Conservation (phyloP, 768 basidiomycete genomes). For the Lactarius trivialis region DNA sequence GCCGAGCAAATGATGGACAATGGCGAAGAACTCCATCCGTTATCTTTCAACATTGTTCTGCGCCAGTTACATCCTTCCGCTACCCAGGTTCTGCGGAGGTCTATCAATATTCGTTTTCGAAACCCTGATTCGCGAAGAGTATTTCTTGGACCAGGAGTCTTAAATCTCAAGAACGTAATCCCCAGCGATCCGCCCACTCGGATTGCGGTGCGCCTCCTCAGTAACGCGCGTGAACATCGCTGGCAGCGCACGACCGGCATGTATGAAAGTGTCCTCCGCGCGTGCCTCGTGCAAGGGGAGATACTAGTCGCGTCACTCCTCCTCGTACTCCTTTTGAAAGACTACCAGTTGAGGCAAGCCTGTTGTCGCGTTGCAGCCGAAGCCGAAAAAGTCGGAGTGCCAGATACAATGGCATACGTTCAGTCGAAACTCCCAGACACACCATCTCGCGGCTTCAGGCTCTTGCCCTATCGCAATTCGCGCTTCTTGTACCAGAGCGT, state of each 20-base stretch:
- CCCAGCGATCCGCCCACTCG: conserved; percentile 38
- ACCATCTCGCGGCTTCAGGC: conserved; percentile 6
- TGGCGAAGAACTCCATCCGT: conserved; percentile 43
- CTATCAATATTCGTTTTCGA: background rate
- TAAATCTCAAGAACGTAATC: conserved; percentile 32
- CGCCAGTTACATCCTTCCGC: conserved; percentile 15
- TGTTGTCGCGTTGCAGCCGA: conserved; percentile 27
- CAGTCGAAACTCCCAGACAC: conserved; percentile 24
- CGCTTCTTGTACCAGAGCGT: background rate
- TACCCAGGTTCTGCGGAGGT: conserved; percentile 11
- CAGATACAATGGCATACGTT: conserved; percentile 22
- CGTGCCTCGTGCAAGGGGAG: conserved; percentile 71
- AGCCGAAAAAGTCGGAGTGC: conserved; percentile 23
- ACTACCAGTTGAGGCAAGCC: conserved; percentile 42
- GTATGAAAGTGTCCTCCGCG: conserved; percentile 53
- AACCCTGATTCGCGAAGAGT: background rate
- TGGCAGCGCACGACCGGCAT: conserved; percentile 52
- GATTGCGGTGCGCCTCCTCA: conserved; percentile 48
- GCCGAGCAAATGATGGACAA: conserved; percentile 47
- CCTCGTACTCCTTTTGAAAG: conserved; percentile 58
- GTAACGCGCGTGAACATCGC: conserved; percentile 46
- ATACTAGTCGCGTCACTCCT: conserved; percentile 69
- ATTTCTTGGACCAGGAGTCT: conserved; percentile 19
- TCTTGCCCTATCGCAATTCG: conserved; percentile 1
- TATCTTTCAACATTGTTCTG: conserved; percentile 46